Base-by-base conservation (phyloP, 306 rosid genomes). In the Argentina anserina region DNA sequence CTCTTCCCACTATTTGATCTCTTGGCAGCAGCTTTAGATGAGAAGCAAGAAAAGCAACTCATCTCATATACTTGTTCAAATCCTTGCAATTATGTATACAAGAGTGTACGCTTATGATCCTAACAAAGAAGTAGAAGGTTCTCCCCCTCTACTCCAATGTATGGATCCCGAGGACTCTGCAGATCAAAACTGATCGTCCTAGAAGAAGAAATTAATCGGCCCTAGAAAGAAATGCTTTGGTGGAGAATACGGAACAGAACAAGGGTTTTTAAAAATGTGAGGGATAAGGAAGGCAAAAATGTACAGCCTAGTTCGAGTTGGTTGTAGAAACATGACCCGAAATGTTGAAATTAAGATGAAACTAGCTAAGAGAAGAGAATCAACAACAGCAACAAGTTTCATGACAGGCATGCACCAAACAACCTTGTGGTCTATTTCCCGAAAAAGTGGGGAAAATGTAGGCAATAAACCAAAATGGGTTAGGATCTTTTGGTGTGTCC, bases 31-130 rank as follows among this genome's bases (percentile, higher is more conserved):
- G 76, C 28, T 76, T 85, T 89, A 69, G 88, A 80, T 7, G 90
- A 76, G 82, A 93, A 90, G 82, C 98, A 93, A 65, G 93, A 68
- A 84, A 89, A 90, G 76, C 97, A 93, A 78, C 92, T 86, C 98
- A 93, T 93, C 61, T 76, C 79, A 80, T 47, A 41, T 25, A 25
- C 37, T 31, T 15, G 5, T 60, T 4, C 5, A 50, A 20, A 46
- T 21, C 20, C 8, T 77, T 50, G 40, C 42, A 49, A 26, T 21
- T 21, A n/a, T 8, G 15, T 37, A 9, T 62, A 31, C 18, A 60
- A 15, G 33, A 15, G 37, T 47, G 43, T 20, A 21, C 28, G 41
- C 37, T 20, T 47, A 28, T 47, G 59, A 68, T 67, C 71, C 70
- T 13, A 26, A 33, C 71, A 46, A 67, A 43, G 3, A 43, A 25